Base-by-base conservation (phyloP, 1,284 basidiomycete genomes). In the Ganoderma multipileum region DNA sequence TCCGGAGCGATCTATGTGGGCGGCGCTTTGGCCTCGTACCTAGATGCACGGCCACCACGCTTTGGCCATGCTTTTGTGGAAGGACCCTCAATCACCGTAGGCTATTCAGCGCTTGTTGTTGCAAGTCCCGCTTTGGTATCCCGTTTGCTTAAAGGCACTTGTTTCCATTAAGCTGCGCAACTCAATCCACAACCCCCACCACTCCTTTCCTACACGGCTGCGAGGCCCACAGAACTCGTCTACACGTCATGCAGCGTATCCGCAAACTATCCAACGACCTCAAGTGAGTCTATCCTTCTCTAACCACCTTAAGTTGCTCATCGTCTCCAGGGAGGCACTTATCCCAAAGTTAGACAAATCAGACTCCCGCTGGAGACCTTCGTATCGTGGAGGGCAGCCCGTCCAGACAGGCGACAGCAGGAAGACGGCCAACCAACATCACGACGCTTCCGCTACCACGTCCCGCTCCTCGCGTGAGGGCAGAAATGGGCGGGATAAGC, bases 251-350 rank as follows among this genome's bases (percentile, higher is more conserved):
- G 55, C 55, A 38, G 55, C 55, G 55, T 33, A 58, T 58, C 20
- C 55, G 55, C 33, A 58, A 58, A 20, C 11, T 58, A 33, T 58
- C 55, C 9, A 58, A 58, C 33, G 55, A 58, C 33, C 55, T 58
- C 55, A 58, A 38, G 55, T 58, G 33, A 58, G 55, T n/a, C 33
- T 12, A 33, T 58, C 33, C 7, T 58, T 20, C 30, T 58, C 20
- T 38, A n/a, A 33, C 18, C 55, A 38, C 33, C n/a, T 12, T 8
- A 36, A 38, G 33, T 16, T n/a, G n/a, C 23, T 58, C 20, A 58
- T 8, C 33, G 11, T 58, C 20, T 33, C 30, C 30, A 58, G 55
- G 55, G 55, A 58, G 33, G 55, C 33, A 11, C 33, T 58, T n/a
- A n/a, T 38, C 9, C 55, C 55, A 33, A 58, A 58, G 9, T 36